phyloP scores from a whole-genome alignment of 176 grass and related monocot species.

The Pontederia crassipes region DNA sequence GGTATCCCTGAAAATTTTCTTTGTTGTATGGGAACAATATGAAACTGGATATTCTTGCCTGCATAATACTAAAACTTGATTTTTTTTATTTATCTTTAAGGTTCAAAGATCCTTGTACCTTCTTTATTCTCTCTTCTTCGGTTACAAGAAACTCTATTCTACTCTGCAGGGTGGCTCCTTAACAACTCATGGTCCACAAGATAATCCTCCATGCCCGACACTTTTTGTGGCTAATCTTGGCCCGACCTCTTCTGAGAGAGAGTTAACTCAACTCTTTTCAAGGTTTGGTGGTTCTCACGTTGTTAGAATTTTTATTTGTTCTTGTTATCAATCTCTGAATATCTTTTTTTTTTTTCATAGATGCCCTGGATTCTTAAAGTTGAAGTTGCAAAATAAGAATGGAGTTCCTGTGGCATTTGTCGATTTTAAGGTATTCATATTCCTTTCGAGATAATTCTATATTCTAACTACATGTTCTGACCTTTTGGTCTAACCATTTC shows the following conservation, averaged over 20 bases:
- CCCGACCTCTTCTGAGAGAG: conserved; percentile 55
- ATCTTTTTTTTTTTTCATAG: conserved; percentile 29
- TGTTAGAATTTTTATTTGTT: background rate
- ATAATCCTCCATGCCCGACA: conserved; percentile 73
- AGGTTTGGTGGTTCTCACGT: conserved; percentile 33
- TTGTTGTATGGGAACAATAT: too few relatives aligned
- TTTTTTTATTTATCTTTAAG: background rate
- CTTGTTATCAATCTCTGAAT: conserved; percentile 9
- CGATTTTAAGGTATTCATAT: conserved; percentile 66
- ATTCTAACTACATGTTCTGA: too few relatives aligned
- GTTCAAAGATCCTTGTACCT: too few relatives aligned
- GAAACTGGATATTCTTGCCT: too few relatives aligned
- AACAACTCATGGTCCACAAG: conserved; percentile 44
- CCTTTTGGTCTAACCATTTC: too few relatives aligned
- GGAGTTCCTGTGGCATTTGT: conserved; percentile 87
- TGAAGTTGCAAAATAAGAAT: conserved; percentile 87
- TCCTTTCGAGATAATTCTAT: too few relatives aligned
- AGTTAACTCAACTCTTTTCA: conserved; percentile 70
- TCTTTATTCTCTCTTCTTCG: background rate
- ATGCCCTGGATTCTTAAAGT: conserved; percentile 67
- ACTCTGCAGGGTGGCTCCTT: conserved; percentile 6
- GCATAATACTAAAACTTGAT: too few relatives aligned
- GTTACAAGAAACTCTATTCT: conserved; percentile 1
- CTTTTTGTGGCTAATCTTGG: conserved; percentile 90
- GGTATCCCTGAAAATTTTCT: too few relatives aligned